phyloP scores from a whole-genome alignment of 495 filamentous ascomycete genomes.

The Penicillium salamii region DNA sequence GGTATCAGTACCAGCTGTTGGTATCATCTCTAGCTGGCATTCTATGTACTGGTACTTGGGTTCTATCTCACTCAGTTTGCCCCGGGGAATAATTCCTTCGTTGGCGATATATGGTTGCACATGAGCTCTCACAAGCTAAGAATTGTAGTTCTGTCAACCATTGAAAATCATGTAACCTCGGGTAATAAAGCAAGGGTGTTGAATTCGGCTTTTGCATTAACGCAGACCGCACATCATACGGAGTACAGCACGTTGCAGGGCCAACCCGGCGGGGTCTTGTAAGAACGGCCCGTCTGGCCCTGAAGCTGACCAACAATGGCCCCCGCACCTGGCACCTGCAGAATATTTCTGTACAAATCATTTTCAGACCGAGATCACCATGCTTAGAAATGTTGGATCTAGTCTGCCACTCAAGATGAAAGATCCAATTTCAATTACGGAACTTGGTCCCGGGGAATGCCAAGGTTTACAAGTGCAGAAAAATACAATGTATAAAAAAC shows the following conservation, averaged over 20 bases:
- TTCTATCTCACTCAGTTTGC: background rate
- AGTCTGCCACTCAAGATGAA: too few relatives aligned
- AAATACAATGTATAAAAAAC: background rate
- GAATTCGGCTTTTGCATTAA: background rate
- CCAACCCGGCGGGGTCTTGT: conserved; percentile 15
- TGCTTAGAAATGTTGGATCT: too few relatives aligned
- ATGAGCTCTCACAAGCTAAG: background rate
- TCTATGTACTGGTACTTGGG: background rate
- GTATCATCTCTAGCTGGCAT: background rate
- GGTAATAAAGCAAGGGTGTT: background rate
- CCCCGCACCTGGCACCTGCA: too few relatives aligned
- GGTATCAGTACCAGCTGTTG: background rate
- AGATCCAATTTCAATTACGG: too few relatives aligned
- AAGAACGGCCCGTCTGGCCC: conserved; percentile 24
- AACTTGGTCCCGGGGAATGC: too few relatives aligned
- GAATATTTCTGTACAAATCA: too few relatives aligned
- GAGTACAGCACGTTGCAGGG: background rate
- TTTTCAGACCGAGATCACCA: too few relatives aligned
- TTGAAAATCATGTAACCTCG: background rate
- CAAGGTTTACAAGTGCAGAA: too few relatives aligned
- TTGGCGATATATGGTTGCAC: background rate
- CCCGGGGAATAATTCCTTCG: background rate
- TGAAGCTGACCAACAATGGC: background rate
- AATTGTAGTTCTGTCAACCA: too few relatives aligned
- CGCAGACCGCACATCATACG: too few relatives aligned